A percentile compares a stretch with the other conserved stretches of the same genome.
Evolutionary conservation across 2,329 filamentous ascomycete species (phyloP).

Genomic region (Colletotrichum tanaceti): DNA sequence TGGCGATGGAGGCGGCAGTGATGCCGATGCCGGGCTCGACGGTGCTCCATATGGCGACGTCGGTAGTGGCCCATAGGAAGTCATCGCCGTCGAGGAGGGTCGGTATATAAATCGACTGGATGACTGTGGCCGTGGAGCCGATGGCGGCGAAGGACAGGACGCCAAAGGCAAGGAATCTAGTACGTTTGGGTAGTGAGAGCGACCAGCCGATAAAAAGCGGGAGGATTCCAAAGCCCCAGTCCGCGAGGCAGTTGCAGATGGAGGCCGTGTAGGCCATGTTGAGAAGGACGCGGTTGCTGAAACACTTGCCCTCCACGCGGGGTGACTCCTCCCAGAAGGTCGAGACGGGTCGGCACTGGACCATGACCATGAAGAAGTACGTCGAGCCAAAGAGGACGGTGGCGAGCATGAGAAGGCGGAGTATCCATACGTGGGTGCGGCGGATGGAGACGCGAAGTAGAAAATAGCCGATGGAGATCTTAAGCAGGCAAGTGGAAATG

Average conservation of each 20-base stretch:
- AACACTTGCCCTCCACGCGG: slow-evolving; percentile 48
- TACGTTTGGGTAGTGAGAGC: slow-evolving; percentile 53
- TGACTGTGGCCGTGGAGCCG: slow-evolving; percentile 53
- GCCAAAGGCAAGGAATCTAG: slow-evolving; percentile 51
- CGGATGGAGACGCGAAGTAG: slow-evolving; percentile 55
- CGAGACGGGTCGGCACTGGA: slow-evolving; percentile 54
- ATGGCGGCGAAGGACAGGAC: slow-evolving; percentile 51
- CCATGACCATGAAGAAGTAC: slow-evolving; percentile 56
- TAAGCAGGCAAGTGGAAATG: slow-evolving; percentile 48
- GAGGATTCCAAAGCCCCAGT: slow-evolving; percentile 55
- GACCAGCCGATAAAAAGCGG: slow-evolving; percentile 56
- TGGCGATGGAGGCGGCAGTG: slow-evolving; percentile 53
- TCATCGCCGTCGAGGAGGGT: slow-evolving; percentile 52
- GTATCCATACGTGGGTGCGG: slow-evolving; percentile 49
- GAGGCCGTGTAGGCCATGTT: slow-evolving; percentile 52
- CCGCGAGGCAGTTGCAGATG: slow-evolving; percentile 52
- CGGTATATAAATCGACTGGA: slow-evolving; percentile 56
- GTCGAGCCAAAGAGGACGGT: slow-evolving; percentile 52
- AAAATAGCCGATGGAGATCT: slow-evolving; percentile 57
- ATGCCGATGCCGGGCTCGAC: slow-evolving; percentile 58
- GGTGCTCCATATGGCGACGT: slow-evolving; percentile 59
- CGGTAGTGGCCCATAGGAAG: slow-evolving; percentile 57
- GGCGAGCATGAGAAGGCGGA: slow-evolving; percentile 51
- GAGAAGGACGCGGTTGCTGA: slow-evolving; percentile 45
- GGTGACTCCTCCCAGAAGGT: slow-evolving; percentile 53